phyloP scores from a whole-genome alignment of 257 asterid species.

The Cordia subcordata region DNA sequence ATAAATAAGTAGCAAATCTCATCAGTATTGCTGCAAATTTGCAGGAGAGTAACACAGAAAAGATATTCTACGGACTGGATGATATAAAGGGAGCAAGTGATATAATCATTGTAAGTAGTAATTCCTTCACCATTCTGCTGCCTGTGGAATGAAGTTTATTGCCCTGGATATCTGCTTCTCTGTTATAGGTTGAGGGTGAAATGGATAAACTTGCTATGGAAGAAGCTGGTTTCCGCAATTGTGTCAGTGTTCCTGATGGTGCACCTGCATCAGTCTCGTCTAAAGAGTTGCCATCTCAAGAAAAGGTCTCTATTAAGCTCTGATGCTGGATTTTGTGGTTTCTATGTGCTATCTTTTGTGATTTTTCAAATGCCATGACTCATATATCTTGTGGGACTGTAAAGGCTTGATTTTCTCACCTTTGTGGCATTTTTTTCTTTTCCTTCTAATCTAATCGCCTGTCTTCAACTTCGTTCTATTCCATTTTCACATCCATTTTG shows the following conservation, averaged over 20 bases:
- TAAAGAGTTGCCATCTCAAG: constrained; percentile 62
- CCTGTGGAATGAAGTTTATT: not conserved
- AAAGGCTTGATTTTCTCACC: too few relatives aligned
- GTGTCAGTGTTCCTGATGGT: constrained; percentile 97
- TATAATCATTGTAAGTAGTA: constrained; percentile 63
- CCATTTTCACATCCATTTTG: too few relatives aligned
- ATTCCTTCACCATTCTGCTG: constrained; percentile 17
- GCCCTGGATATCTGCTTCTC: not conserved
- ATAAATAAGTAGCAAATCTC: not conserved
- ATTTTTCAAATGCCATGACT: not conserved
- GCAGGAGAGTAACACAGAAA: constrained; percentile 84
- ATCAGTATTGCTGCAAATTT: constrained; percentile 1
- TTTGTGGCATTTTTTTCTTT: too few relatives aligned
- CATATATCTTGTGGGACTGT: too few relatives aligned
- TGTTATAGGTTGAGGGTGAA: constrained; percentile 91
- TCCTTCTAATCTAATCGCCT: too few relatives aligned
- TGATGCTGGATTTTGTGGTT: not conserved
- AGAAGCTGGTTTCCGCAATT: constrained; percentile 92
- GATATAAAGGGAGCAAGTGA: constrained; percentile 84
- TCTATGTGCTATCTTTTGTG: not conserved
- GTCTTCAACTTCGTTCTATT: too few relatives aligned
- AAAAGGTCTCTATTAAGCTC: constrained; percentile 39
- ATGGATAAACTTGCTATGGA: constrained; percentile 99
- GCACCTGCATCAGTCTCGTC: constrained; percentile 81
- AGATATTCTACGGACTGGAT: constrained; percentile 83